Conservation (phyloP, 106 monocot species). For the Gastrodia elata region DNA sequence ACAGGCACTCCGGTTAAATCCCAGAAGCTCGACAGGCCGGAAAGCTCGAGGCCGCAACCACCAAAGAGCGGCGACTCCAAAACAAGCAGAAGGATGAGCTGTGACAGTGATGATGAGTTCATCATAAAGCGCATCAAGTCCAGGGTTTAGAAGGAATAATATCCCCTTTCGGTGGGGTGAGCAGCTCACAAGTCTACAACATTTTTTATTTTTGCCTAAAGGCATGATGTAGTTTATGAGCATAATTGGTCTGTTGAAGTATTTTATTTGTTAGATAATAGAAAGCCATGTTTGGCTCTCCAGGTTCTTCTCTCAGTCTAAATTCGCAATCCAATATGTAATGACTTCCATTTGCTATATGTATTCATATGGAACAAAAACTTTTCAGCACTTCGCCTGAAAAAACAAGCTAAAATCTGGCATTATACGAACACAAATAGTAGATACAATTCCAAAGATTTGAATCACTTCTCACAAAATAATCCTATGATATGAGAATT, state of each 20-base stretch:
- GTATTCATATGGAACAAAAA: neutral
- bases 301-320: too few species aligned
- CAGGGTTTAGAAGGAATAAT: conserved; percentile 15
- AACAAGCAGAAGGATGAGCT: conserved; percentile 65
- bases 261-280: conserved; percentile 4
- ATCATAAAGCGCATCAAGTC: conserved; percentile 51
- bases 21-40: conserved; percentile 28
- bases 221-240: conserved; percentile 2
- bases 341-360: neutral
- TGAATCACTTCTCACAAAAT: neutral
- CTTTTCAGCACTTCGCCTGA: neutral
- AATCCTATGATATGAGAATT: neutral
- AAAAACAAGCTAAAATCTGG: neutral
- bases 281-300: neutral
- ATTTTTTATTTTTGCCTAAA: neutral
- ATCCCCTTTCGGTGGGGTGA: neutral
- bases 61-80: conserved; percentile 45
- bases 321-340: too few species aligned
- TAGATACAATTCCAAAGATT: neutral
- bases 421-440: neutral
- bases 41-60: conserved; percentile 38
- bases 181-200: neutral
- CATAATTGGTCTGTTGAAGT: neutral
- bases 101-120: conserved; percentile 73
- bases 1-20: conserved; percentile 65